Evolutionary conservation across 208 protist genomes (phyloP).

Genomic region (Phytomonas sp.): DNA sequence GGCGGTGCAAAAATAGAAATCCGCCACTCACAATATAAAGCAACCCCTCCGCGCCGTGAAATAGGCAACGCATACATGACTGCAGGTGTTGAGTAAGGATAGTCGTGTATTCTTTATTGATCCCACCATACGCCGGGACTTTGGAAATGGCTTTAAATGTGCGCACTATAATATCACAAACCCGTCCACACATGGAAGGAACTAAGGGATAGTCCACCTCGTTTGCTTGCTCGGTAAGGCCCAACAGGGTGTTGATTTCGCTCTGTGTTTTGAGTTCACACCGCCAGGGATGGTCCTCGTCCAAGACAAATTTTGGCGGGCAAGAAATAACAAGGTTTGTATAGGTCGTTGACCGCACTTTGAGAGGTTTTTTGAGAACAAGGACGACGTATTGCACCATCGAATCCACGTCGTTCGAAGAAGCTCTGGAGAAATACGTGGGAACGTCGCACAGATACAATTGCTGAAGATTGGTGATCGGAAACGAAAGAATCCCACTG

Average conservation of each 20-base stretch:
- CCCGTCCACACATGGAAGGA: constrained; percentile 66
- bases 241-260: constrained; percentile 51
- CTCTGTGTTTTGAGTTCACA: constrained; percentile 71
- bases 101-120: constrained; percentile 76
- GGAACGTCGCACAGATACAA: constrained; percentile 80
- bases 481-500: constrained; percentile 37
- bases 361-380: constrained; percentile 61
- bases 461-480: constrained; percentile 57
- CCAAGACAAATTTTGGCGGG: constrained; percentile 41
- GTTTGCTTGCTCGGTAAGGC: constrained; percentile 14
- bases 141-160: constrained; percentile 70
- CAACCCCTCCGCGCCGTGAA: constrained; percentile 60
- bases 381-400: constrained; percentile 75
- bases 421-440: constrained; percentile 26
- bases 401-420: constrained; percentile 17
- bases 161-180: constrained; percentile 79
- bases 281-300: constrained; percentile 63
- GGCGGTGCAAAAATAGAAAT: constrained; percentile 77
- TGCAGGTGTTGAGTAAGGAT: constrained; percentile 32
- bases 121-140: constrained; percentile 58
- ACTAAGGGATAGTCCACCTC: constrained; percentile 30
- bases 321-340: constrained; percentile 77
- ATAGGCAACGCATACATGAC: constrained; percentile 68
- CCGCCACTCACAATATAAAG: constrained; percentile 68
- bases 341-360: constrained; percentile 68